Evolutionary conservation across 2,329 filamentous ascomycete species (phyloP), one percentile per base, ranked within the genome.

Genomic region (Davidsoniella eucalypti): DNA sequence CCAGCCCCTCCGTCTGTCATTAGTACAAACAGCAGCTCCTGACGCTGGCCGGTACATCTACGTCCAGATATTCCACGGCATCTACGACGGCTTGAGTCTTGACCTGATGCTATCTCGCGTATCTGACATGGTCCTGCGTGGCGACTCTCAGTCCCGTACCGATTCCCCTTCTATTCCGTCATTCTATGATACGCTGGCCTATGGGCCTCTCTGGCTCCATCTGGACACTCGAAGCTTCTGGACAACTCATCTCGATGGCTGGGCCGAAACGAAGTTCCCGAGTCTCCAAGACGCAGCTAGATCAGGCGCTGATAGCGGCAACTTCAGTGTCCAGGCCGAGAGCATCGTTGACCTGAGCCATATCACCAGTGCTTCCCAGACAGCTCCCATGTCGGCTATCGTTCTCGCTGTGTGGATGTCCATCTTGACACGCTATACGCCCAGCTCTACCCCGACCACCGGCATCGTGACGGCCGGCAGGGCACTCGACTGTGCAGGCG

Each of bases 21-120:
- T 72, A 0, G 53, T 76, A 2, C 51, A 56, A 1, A 44, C 4
- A 48, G 43, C 4, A 47, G 52, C 0, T 55, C 55, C 1, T 57
- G 56, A 1, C 57, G 58, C 8, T 9, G 3, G 12, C 29, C 5
- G 55, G 69, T 0, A 14, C 63, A 94, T 29, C 64, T 70, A 2
- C 4, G 58, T 94, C 2, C 73, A 82, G 43, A 79, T 93, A 0
- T 94, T 94, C 63, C 88, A 95, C 60, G 87, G 76, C 0, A 63
- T 94, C 0, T 95, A 95, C 57, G 88, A 95, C 62, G 88, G 87
- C 1, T 82, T 75, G 55, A 90, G 87, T 54, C 72, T 94, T 38
- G 70, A 73, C 1, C 61, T 86, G 21, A 70, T 94, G 38, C 69
- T 94, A 4, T n/a, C 42, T 4, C 37, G n/a, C 5, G 39, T 50